phyloP scores from a whole-genome alignment of 1,139 yeast genomes.

The Debaryomyces udenii region DNA sequence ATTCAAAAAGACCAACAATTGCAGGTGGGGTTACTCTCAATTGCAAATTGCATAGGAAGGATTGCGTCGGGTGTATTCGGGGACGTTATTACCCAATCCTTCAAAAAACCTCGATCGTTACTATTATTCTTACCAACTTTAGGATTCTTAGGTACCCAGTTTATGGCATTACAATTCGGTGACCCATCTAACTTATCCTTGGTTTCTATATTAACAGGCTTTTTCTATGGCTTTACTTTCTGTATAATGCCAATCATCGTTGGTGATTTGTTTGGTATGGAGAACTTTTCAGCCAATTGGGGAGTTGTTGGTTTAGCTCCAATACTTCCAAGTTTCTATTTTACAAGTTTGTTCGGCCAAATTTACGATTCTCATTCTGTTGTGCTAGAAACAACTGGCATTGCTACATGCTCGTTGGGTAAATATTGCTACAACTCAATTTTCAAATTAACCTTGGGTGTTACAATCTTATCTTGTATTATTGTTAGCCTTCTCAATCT shows the following conservation, averaged over 20 bases:
- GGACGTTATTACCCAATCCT: conserved; percentile 50
- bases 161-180: conserved; percentile 36
- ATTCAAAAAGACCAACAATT: conserved; percentile 55
- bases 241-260: conserved; percentile 61
- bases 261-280: conserved; percentile 60
- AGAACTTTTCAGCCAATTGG: conserved; percentile 58
- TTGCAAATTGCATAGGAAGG: conserved; percentile 58
- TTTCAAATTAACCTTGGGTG: conserved; percentile 37
- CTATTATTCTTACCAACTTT: conserved; percentile 49
- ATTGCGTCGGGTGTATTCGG: conserved; percentile 55
- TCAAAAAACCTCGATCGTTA: conserved; percentile 46
- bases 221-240: conserved; percentile 61
- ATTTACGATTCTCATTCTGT: conserved; percentile 50
- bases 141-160: conserved; percentile 45
- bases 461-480: conserved; percentile 28
- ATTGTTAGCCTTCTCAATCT: conserved; percentile 31
- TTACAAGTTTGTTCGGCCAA: conserved; percentile 55
- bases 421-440: conserved; percentile 47
- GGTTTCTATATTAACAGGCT: conserved; percentile 51
- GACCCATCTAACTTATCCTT: conserved; percentile 35
- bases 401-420: conserved; percentile 39
- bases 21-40: conserved; percentile 58
- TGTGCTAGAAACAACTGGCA: conserved; percentile 18
- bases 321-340: conserved; percentile 50
- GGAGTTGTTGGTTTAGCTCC: conserved; percentile 60